These are phyloP conservation scores for Teunomyces atbi DNA, from an alignment of 805 yeast species.

Conservation along the genomic window DNA sequence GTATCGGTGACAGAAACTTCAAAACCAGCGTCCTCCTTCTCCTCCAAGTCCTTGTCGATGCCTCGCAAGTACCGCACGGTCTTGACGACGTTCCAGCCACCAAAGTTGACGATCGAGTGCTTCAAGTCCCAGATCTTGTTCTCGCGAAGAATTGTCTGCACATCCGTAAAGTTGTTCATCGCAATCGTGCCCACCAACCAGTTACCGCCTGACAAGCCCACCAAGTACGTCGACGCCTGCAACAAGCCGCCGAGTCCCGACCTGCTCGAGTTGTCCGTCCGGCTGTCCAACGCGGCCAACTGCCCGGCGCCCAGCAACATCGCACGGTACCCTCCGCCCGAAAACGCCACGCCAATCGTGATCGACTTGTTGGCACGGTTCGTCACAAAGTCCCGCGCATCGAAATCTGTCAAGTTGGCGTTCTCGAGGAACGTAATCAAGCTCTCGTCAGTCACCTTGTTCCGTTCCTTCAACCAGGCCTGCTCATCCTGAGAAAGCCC, in stretches of 20 bases:
- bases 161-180: constrained; percentile 57
- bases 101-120: constrained; percentile 71
- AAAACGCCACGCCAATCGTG: constrained; percentile 54
- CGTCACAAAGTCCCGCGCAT: constrained; percentile 40
- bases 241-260: constrained; percentile 49
- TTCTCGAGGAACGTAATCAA: constrained; percentile 46
- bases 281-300: constrained; percentile 36
- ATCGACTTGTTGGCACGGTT: constrained; percentile 39
- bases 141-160: constrained; percentile 34
- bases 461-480: constrained; percentile 52
- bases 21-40: constrained; percentile 37
- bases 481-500: constrained; percentile 46
- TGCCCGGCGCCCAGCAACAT: constrained; percentile 59
- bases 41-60: constrained; percentile 27
- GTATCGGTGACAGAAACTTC: constrained; percentile 39
- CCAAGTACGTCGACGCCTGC: constrained; percentile 66
- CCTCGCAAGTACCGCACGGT: constrained; percentile 54
- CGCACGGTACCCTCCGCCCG: constrained; percentile 92
- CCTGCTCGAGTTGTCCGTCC: constrained; percentile 26
- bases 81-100: constrained; percentile 56
- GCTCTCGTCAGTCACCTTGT: constrained; percentile 44
- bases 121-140: constrained; percentile 36
- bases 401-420: constrained; percentile 47
- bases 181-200: constrained; percentile 67
- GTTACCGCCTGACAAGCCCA: constrained; percentile 66